These are phyloP conservation scores for Suillus sp. DNA, from an alignment of 768 basidiomycete species.

Conservation along the genomic window DNA sequence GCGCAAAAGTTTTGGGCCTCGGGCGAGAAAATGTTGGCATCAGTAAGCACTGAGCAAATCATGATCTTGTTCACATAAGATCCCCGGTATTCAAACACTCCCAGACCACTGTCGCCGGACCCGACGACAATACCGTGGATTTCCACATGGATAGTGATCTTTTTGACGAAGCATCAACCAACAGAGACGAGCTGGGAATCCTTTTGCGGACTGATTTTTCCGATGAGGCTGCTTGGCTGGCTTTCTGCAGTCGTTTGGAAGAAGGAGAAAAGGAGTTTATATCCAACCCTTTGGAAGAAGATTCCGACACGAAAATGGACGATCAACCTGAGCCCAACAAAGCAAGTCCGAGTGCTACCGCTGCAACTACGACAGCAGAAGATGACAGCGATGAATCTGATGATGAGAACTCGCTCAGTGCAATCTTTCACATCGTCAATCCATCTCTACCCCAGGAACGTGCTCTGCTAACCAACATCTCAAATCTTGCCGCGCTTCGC, in stretches of 20 bases:
- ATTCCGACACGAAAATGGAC: conserved; percentile 28
- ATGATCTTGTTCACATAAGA: background rate
- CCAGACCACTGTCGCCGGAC: conserved; percentile 20
- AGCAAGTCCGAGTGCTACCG: conserved; percentile 17
- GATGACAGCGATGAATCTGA: conserved; percentile 27
- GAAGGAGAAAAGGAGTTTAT: conserved; percentile 61
- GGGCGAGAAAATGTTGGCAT: conserved; percentile 22
- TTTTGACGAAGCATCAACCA: conserved; percentile 47
- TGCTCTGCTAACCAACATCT: conserved; percentile 47
- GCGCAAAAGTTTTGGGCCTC: conserved; percentile 52
- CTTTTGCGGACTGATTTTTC: conserved; percentile 76
- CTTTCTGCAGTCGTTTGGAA: conserved; percentile 52
- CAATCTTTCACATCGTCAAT: conserved; percentile 57
- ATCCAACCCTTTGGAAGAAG: conserved; percentile 21
- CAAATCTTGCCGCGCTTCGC: conserved; percentile 67
- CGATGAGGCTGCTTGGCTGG: conserved; percentile 64
- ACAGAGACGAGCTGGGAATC: conserved; percentile 56
- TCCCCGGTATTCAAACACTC: conserved; percentile 10
- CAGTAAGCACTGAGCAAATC: conserved; percentile 14
- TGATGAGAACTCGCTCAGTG: conserved; percentile 38
- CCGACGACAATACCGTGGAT: conserved; percentile 23
- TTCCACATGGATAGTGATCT: conserved; percentile 52
- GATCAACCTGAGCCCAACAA: conserved; percentile 23
- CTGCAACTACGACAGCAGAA: conserved; percentile 26
- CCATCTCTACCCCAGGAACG: conserved; percentile 45